Conservation (phyloP, 2,329 filamentous ascomycete species). For the Penicillium nordicum region DNA sequence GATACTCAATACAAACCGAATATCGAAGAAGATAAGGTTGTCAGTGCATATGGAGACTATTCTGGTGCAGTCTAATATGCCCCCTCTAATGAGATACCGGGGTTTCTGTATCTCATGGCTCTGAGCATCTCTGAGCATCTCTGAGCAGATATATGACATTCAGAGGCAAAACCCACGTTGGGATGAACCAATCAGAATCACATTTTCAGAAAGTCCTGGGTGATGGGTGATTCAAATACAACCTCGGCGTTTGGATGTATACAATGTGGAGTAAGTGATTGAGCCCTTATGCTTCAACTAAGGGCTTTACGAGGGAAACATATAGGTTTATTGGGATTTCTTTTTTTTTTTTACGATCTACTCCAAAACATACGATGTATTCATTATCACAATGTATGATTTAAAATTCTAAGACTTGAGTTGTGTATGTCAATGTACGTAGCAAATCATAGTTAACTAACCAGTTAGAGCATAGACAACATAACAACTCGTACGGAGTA, state of each 20-base stretch:
- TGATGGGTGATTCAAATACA: not conserved
- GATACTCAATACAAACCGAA: conserved; percentile 59
- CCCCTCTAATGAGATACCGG: not conserved
- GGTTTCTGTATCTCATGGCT: not conserved
- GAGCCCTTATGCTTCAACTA: not conserved
- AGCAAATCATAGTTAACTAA: not conserved
- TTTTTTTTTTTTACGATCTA: not conserved
- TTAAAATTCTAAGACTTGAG: not conserved
- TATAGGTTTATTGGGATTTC: not conserved
- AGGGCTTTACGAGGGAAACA: not conserved
- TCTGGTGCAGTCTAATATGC: conserved; percentile 5
- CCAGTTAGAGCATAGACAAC: not conserved
- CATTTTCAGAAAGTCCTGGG: not conserved
- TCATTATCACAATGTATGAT: not conserved
- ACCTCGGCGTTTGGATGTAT: conserved; percentile 1
- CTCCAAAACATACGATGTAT: not conserved
- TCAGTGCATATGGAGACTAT: conserved; percentile 47
- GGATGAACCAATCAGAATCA: not conserved
- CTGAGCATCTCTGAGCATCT: not conserved
- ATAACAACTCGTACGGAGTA: not conserved
- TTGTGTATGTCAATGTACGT: not conserved
- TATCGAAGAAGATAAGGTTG: conserved; percentile 74
- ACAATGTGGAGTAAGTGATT: conserved; percentile 2
- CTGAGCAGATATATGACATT: not conserved
- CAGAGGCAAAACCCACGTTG: not conserved